Evolutionary conservation across 73 alveolate species (phyloP), one percentile per base, ranked within the genome.

Genomic region (Paramecium sonneborni): DNA sequence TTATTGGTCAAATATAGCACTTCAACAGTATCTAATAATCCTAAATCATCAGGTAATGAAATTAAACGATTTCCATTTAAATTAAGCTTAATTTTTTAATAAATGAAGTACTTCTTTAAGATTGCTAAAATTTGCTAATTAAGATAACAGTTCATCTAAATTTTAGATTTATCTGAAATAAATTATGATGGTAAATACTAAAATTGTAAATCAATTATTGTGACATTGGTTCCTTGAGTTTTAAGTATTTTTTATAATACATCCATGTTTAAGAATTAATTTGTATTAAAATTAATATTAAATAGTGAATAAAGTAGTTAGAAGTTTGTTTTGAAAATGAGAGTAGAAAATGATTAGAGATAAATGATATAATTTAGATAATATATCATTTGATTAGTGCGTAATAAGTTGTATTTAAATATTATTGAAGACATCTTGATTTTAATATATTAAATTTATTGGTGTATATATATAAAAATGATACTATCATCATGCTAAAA

Each of bases 21-120:
- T 35, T 86, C 85, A 9, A 86, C 93, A 20, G 58, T 35, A n/a
- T 57, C 9, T n/a, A 86, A 24, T 24, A 34, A 7, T 6, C 74
- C 5, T 34, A 86, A n/a, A 72, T 86, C 93, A 21, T 76, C 84
- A 7, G 93, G 93, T 6, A 86, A 35, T 5, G 26, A 12, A 15
- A 9, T 79, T 56, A 86, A n/a, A 5, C 93, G 93, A 92, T 86
- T 86, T 24, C 93, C 93, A 79, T 48, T 43, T 35, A 86, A 46
- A 8, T 9, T 30, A 23, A 86, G n/a, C 85, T 68, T 8, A 41
- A 41, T 8, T 41, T 8, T 8, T 11, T 41, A 10, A 28, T n/a
- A 28, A 68, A 18, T 10, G 8, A 28, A 24, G 6, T 68, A 68
- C 85, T 30, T 86, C 93, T 86, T 86, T 35, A 6, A 86, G 21